Evolutionary conservation across 805 yeast genomes (phyloP), one percentile per base, ranked within the genome.

Genomic region (Crinitomyces ghanaensis): DNA sequence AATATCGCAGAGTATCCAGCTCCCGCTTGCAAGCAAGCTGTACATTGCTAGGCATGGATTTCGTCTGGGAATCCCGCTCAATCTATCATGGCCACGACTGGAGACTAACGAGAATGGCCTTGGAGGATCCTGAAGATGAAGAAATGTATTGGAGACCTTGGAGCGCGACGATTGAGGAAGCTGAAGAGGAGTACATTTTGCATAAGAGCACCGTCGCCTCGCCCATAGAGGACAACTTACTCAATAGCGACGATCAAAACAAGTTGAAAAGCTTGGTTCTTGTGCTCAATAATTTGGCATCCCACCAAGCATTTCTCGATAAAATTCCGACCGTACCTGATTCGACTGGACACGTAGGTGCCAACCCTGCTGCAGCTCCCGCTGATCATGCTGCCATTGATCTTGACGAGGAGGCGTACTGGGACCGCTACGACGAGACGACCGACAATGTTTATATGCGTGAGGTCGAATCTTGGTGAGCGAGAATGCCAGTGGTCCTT

Each of bases 31-130:
- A 46, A 29, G 46, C 45, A 2, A 29, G 30, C 14, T 34, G 34
- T 14, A 31, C 36, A 2, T 15, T 28, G 2, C 28, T 22, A 3
- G 41, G 39, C 2, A 33, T 43, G 12, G 44, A 37, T 19, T 39
- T 46, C 19, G 31, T 46, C n/a, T 45, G 47, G 48, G 49, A 43
- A 24, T 45, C 48, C 8, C 29, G 30, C n/a, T 33, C 43, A 4
- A 42, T 45, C 6, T 17, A 26, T 5, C 18, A 23, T 15, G 18
- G 7, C 13, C 39, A 30, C 4, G 37, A 31, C 24, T 43, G 46
- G 43, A 34, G 31, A 19, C 38, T 46, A 26, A 24, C 31, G 17
- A 28, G 40, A 3, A 35, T 46, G 17, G 33, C 38, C 21, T 37
- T 46, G 19, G 26, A 26, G 12, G 46, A 41, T 21, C 32, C 39